Percentiles rank a stretch among this genome's conserved stretches.
These are phyloP conservation scores for Arthrobotrys conoides DNA, from an alignment of 2,329 filamentous ascomycete species.

Conservation along the genomic window DNA sequence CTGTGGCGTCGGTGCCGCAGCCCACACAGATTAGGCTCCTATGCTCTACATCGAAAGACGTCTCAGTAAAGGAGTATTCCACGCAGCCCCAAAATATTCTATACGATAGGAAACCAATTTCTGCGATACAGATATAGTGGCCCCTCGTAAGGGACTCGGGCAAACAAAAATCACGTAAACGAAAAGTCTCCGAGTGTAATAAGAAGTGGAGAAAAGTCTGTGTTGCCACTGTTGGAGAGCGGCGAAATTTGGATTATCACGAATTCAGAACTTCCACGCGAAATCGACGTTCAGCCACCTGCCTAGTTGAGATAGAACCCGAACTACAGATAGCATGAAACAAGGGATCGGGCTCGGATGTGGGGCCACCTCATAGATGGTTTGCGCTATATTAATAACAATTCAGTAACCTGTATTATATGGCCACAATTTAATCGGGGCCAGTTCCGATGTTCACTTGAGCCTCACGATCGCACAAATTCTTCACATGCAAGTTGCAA, in stretches of 20 bases:
- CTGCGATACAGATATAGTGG: neutral
- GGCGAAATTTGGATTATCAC: constrained; percentile 1
- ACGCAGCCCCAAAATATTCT: neutral
- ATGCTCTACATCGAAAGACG: neutral
- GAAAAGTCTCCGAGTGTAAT: constrained; percentile 2
- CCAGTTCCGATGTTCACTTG: neutral
- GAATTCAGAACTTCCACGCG: constrained; percentile 54
- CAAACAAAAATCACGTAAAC: constrained; percentile 1
- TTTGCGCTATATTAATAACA: constrained; percentile 34
- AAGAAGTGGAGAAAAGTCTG: neutral
- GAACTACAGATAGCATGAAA: constrained; percentile 39
- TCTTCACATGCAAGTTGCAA: no score
- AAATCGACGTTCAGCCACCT: constrained; percentile 39
- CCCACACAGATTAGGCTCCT: neutral
- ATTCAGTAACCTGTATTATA: neutral
- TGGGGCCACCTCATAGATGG: neutral
- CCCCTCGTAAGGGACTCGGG: neutral
- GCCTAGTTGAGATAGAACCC: constrained; percentile 38
- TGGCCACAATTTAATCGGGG: no score
- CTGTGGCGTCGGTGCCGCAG: constrained; percentile 14
- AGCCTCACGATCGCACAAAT: no score
- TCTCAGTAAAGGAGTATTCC: neutral
- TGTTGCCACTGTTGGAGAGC: constrained; percentile 8
- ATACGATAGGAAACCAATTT: neutral
- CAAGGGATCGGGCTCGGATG: constrained; percentile 18